Evolutionary conservation across 768 basidiomycete genomes (phyloP), one percentile per base, ranked within the genome.

Genomic region (Leucocoprinus birnbaumii): DNA sequence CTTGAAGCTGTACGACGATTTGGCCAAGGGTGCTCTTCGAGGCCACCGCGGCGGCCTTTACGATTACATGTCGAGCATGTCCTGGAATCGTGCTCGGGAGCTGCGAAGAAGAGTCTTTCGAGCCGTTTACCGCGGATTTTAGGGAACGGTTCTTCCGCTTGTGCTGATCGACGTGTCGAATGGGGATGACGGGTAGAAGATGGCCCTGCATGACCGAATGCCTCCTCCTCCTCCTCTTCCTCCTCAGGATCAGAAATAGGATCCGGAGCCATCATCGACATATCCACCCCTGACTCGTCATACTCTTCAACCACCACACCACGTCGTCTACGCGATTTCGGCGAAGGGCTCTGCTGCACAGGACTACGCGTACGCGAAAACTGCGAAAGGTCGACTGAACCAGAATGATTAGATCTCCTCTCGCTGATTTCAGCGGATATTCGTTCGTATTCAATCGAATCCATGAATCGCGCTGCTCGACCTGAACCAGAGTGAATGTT

Each of bases 71-170:
- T 77, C 2, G 75, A 76, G 63, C 89, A 90, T 2, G 85, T 88
- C 57, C 78, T 76, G 18, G 80, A 75, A 59, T 91, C 83, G 60
- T 94, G 91, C 42, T 83, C 84, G 2, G 89, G 87, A 1, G 86
- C 83, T 44, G 84, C 84, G 69, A 91, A 92, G 72, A 95, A 94
- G 48, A 94, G 69, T 0, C 80, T 77, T 64, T 96, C 91, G 37
- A 93, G 78, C 41, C 80, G 83, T 42, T 83, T 82, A 8, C 89
- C 91, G 19, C 88, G 83, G 43, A 94, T 94, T 56, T 84, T 82
- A 0, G 94, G 94, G 73, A 97, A 93, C 1, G 89, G 85, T 0
- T 84, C 77, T 24, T 73, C 75, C 7, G 61, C 58, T 43, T 66
- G 67, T n/a, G 42, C 49, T 24, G 11, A 35, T 48, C 55, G 56